Evolutionary conservation across 1,284 basidiomycete species (phyloP), one percentile per base, ranked within the genome.

Genomic region (Cutaneotrichosporon sp.): DNA sequence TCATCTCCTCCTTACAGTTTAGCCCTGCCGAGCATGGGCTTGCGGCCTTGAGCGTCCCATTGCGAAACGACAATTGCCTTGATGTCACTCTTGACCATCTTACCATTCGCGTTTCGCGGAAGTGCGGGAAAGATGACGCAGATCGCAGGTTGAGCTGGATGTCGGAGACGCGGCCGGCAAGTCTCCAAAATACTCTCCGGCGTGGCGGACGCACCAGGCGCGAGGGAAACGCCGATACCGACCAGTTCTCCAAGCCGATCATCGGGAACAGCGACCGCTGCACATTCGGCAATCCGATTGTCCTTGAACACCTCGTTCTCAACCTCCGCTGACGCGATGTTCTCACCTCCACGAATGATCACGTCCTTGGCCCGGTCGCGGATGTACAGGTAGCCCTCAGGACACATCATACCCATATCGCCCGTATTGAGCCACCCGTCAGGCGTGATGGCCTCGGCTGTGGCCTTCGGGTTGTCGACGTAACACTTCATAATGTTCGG

Each of bases 341-440:
- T 73, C 54, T 73, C 71, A 2, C 71, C 71, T 19, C 70, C 70
- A 1, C 71, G 65, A 25, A 73, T 70, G 33, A 73, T 70, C 20
- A 73, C 60, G 54, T 73, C 71, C 59, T 73, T 73, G 14, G 65
- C 39, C 32, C 68, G 55, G 49, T 72, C 70, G 33, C 64, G 61
- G 55, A 72, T 66, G 46, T 63, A 68, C 34, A 73, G 39, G 52
- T 61, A 68, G 0, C 68, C 71, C 2, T 71, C 64, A 12, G 61
- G 51, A 45, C 67, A 68, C 4, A 71, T 48, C 43, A 49, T 55
- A 3, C 56, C 71, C 11, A 66, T 53, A 60, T 73, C 71, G 12
- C 71, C 71, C 8, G 71, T 67, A 54, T 70, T 63, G 9, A 73
- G 57, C 71, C 71, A 73, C n/a, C 71, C 71, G 16, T 71, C 66